Evolutionary conservation across 495 filamentous ascomycete species (phyloP), one percentile per base, ranked within the genome.

Genomic region (Neurospora sp.): DNA sequence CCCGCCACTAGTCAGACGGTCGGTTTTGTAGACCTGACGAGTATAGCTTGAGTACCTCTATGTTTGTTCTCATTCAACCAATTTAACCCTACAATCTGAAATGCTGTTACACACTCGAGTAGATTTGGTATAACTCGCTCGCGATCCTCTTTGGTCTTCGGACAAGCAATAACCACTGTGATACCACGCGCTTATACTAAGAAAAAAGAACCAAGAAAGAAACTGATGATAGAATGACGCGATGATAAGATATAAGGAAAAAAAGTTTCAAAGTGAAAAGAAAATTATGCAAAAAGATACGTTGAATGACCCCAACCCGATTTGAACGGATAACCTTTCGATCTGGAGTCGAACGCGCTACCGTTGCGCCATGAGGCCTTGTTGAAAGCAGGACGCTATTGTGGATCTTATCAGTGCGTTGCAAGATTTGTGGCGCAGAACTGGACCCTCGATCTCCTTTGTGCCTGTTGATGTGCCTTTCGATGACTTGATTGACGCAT

Each of bases 321-420:
- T 66, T 66, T 66, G 54, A 66, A 82, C 80, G 77, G 82, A 83
- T 77, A 83, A 83, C 82, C 82, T 83, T 83, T 80, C 78, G 81
- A 80, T 83, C 82, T 83, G 82, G 82, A 83, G 78, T 82, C 82
- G 78, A 80, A 83, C 81, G 81, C 81, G 81, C 81, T 83, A 79
- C 81, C 81, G 80, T 83, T 83, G 81, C 81, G 77, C 78, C 77
- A 75, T 40, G 20, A 41, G 46, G 70, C 62, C 59, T n/a, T 62
- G 12, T 62, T 62, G 27, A 62, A 62, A 35, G 5, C 1, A 35
- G 8, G 7, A 1, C 1, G 0, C 7, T 18, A 18, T 4, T 35
- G 6, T 18, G 18, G 14, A 4, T 7, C 1, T 16, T 66, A 66
- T 66, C 23, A 59, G n/a, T 23, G 12, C 16, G 23, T 6, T 62